Evolutionary conservation across 169 alveolate genomes (phyloP), one percentile per base, ranked within the genome.

Genomic region (Plasmodium gonderi): DNA sequence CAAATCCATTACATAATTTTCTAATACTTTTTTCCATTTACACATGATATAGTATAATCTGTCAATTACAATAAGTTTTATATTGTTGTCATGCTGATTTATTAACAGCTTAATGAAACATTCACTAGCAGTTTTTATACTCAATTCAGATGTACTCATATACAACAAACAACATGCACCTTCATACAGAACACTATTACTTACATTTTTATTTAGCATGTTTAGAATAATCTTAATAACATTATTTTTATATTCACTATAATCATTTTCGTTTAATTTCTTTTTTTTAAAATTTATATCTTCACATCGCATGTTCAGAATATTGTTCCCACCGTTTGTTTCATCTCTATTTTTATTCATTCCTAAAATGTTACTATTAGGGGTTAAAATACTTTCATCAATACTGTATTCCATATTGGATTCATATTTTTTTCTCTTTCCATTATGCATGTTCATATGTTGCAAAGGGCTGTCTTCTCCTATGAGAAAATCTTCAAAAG

Each of bases 1-100:
- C 42, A 98, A 94, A 54, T 98, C 99, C 89, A 96, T 92, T n/a
- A 96, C 96, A 83, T 95, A 96, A 29, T 97, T 97, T 92, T 97
- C 98, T 47, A 98, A 79, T 3, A 97, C 94, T 78, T 97, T 97
- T 29, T 97, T 96, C 95, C 95, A 40, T 75, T 82, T 44, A 31
- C 94, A 83, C 87, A 94, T 89, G 42, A 90, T 77, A 29, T 83
- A 90, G 85, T 94, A 94, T 26, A 94, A 60, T 8, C 74, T 83
- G 23, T 77, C 91, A 0, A 96, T 45, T 20, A 95, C 93, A 54
- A 97, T 90, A 82, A 98, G 82, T 91, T 98, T 98, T 26, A 98
- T 97, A 94, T 98, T 98, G 82, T 97, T 96, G 79, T 98, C 99
- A 74, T 98, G 97, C 49, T 97, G 98, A 65, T 97, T 97, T 87